Evolutionary conservation across 345 rosid genomes (phyloP).

Genomic region (Acer campestre): DNA sequence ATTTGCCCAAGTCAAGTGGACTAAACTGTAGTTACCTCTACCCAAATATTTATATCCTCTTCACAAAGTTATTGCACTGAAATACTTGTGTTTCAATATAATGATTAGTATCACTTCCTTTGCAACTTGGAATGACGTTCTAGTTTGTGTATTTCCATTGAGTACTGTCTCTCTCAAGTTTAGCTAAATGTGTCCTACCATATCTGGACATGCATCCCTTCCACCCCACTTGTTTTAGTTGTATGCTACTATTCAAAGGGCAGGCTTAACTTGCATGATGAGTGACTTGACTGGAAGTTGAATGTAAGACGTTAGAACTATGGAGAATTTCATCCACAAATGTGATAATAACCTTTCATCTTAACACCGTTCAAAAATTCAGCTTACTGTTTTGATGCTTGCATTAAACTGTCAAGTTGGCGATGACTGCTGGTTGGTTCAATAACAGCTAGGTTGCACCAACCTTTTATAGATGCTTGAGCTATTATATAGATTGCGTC

Average conservation of each 20-base stretch:
- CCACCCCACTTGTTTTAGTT: background rate
- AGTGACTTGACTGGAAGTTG: background rate
- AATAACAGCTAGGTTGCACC: background rate
- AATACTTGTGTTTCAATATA: background rate
- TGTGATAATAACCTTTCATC: background rate
- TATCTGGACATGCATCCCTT: background rate
- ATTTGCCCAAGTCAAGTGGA: background rate
- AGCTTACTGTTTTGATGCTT: background rate
- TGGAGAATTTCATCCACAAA: background rate
- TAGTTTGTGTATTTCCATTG: background rate
- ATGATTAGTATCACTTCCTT: background rate
- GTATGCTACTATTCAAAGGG: background rate
- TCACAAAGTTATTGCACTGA: background rate
- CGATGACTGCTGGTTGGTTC: background rate
- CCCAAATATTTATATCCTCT: background rate
- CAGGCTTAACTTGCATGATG: background rate
- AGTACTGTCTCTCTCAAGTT: background rate
- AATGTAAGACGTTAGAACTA: background rate
- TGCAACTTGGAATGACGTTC: background rate
- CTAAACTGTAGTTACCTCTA: background rate
- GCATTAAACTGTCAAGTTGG: background rate
- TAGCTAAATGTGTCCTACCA: background rate
- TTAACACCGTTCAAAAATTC: background rate
- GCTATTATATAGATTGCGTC: background rate
- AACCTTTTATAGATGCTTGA: background rate